Evolutionary conservation across 1,284 basidiomycete genomes (phyloP).

Genomic region (Apiotrichum sp.): DNA sequence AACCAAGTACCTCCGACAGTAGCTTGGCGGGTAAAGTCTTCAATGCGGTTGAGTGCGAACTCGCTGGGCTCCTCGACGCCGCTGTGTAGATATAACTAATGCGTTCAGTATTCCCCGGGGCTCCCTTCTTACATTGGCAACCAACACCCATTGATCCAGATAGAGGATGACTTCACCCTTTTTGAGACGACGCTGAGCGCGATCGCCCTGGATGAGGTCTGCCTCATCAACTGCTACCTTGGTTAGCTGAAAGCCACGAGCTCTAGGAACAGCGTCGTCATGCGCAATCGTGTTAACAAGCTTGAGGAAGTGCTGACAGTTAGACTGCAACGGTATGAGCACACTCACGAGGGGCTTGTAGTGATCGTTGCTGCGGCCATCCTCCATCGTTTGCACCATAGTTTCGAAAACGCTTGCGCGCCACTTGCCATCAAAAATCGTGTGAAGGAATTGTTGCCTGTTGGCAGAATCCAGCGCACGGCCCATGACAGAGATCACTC

Average conservation of each 20-base stretch:
- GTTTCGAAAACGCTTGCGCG: too few relatives aligned
- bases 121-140: conserved; percentile 8
- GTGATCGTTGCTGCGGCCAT: too few relatives aligned
- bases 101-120: background rate
- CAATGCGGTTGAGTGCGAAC: background rate
- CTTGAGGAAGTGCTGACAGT: background rate
- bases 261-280: background rate
- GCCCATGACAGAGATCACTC: too few relatives aligned
- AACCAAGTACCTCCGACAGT: background rate
- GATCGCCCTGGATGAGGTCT: conserved; percentile 3
- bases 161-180: conserved; percentile 12
- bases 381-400: too few relatives aligned
- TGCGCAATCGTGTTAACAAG: background rate
- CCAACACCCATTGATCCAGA: conserved; percentile 6
- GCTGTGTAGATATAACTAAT: background rate
- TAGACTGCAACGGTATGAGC: background rate
- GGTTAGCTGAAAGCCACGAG: conserved; percentile 9
- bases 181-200: conserved; percentile 1
- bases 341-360: background rate
- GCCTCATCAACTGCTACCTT: conserved; percentile 7
- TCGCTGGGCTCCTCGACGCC: background rate
- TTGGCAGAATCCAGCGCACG: too few relatives aligned
- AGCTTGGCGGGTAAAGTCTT: background rate
- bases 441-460: too few relatives aligned
- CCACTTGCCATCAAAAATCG: too few relatives aligned